These are phyloP conservation scores for Termitomyces titanicus DNA, from an alignment of 768 basidiomycete genomes.

Conservation along the genomic window DNA sequence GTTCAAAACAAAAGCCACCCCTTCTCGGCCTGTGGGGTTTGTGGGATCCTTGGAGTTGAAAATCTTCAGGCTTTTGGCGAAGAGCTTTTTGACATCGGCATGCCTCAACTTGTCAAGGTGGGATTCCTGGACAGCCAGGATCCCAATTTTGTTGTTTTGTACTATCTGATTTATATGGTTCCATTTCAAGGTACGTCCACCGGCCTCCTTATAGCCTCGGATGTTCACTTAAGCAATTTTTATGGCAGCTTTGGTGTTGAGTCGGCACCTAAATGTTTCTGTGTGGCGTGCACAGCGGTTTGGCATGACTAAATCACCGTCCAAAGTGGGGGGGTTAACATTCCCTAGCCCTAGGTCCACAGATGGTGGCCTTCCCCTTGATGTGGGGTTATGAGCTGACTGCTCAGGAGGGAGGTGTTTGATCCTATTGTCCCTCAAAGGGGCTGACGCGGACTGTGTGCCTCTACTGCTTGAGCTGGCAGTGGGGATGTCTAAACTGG, in stretches of 20 bases:
- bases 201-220: background rate
- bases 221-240: conserved; percentile 3
- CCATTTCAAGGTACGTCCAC: background rate
- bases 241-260: conserved; percentile 4
- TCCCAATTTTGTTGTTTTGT: background rate
- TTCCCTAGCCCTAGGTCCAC: too few relatives aligned
- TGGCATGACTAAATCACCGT: too few relatives aligned
- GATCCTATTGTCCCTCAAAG: background rate
- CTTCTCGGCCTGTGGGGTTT: too few relatives aligned
- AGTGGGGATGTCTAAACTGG: background rate
- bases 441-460: background rate
- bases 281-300: too few relatives aligned
- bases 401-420: background rate
- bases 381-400: background rate
- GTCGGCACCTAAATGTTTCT: background rate
- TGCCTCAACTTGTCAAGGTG: too few relatives aligned
- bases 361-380: background rate
- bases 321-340: too few relatives aligned
- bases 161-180: conserved; percentile 4
- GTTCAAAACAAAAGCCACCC: too few relatives aligned
- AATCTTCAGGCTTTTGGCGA: too few relatives aligned
- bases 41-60: too few relatives aligned
- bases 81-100: too few relatives aligned
- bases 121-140: background rate
- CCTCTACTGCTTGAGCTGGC: too few relatives aligned